A percentile compares a stretch with the other conserved stretches of the same genome.
Evolutionary conservation across 331 rosid genomes (phyloP).

Genomic region (Malus hybrid): DNA sequence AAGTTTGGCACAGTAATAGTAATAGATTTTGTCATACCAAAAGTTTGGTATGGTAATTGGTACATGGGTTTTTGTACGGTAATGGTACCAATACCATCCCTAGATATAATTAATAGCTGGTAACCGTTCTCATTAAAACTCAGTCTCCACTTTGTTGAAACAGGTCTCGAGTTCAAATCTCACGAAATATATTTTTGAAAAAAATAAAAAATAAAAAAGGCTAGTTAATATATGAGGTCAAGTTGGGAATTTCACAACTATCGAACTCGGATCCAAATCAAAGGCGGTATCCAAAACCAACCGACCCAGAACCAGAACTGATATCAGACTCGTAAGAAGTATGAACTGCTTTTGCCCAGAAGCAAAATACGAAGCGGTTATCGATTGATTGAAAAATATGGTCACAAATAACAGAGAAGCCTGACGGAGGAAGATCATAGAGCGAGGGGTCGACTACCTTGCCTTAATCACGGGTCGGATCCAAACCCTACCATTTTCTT

Average conservation of each 20-base stretch:
- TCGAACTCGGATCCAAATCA: background rate
- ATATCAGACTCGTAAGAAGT: background rate
- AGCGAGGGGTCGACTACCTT: conserved; percentile 68
- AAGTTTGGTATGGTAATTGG: too few relatives aligned
- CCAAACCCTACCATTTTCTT: conserved; percentile 24
- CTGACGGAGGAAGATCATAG: conserved; percentile 53
- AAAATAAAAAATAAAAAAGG: background rate
- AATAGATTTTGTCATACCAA: too few relatives aligned
- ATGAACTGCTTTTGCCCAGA: background rate
- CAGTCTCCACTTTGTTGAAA: too few relatives aligned
- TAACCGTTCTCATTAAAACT: too few relatives aligned
- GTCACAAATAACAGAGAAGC: conserved; percentile 55
- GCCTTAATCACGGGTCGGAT: conserved; percentile 67
- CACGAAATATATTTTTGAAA: background rate
- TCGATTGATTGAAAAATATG: conserved; percentile 22
- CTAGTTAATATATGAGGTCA: background rate
- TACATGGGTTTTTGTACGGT: too few relatives aligned
- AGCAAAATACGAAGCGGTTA: background rate
- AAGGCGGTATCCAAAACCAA: background rate
- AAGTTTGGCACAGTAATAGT: too few relatives aligned
- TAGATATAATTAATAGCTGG: too few relatives aligned
- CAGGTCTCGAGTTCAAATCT: too few relatives aligned
- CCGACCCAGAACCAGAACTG: background rate
- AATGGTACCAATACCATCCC: too few relatives aligned
- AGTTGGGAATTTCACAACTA: background rate